These are phyloP conservation scores for Pterocarpus santalinus DNA, from an alignment of 306 rosid species.

Conservation along the genomic window DNA sequence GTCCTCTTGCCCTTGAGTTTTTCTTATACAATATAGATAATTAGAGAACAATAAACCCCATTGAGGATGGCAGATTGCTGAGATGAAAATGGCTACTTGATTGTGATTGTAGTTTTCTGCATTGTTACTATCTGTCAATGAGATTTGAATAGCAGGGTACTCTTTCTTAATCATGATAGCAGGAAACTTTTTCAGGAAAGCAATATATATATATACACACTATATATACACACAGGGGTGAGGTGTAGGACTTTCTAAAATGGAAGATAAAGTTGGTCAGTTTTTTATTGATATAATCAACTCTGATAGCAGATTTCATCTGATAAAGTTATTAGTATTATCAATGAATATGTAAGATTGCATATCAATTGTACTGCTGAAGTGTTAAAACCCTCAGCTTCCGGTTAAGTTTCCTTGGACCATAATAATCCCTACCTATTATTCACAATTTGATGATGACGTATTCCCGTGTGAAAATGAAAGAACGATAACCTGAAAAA, in stretches of 20 bases:
- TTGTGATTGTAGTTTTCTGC: too few relatives aligned
- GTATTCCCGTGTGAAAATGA: not conserved
- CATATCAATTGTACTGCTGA: not conserved
- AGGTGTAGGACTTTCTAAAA: too few relatives aligned
- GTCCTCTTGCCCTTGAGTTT: too few relatives aligned
- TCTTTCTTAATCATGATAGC: not conserved
- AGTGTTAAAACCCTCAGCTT: not conserved
- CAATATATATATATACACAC: not conserved
- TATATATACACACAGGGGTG: too few relatives aligned
- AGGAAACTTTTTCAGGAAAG: not conserved
- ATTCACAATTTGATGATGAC: slow-evolving; percentile 1
- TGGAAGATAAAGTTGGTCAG: not conserved
- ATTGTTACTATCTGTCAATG: too few relatives aligned
- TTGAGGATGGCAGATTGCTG: not conserved
- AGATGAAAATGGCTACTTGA: too few relatives aligned
- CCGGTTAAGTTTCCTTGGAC: slow-evolving; percentile 1
- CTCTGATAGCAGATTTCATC: slow-evolving; percentile 7
- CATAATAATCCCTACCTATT: not conserved
- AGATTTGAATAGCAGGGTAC: too few relatives aligned
- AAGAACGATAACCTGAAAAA: not conserved
- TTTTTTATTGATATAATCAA: not conserved
- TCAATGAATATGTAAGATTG: too few relatives aligned
- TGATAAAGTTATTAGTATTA: not conserved
- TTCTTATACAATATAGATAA: too few relatives aligned
- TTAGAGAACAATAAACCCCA: not conserved